These are phyloP conservation scores for Wallacemonas rigidus DNA, from an alignment of 208 protist species.

Conservation along the genomic window DNA sequence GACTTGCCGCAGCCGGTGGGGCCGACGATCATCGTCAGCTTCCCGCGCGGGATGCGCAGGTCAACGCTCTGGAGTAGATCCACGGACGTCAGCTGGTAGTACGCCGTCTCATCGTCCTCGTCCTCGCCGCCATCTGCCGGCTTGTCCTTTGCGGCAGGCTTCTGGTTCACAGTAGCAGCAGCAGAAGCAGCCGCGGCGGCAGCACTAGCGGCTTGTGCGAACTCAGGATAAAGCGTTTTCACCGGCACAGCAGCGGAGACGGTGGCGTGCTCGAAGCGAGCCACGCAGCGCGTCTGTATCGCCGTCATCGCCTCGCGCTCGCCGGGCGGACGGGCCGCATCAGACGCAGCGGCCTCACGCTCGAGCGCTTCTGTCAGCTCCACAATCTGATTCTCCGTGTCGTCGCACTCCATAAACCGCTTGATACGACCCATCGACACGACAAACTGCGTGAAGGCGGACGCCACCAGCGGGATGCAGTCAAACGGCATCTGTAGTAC, in stretches of 20 bases:
- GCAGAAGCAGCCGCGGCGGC: background rate
- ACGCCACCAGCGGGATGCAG: slow-evolving; percentile 73
- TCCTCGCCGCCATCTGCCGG: background rate
- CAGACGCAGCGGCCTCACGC: slow-evolving; percentile 70
- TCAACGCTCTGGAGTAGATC: slow-evolving; percentile 32
- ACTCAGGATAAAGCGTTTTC: background rate
- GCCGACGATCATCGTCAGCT: slow-evolving; percentile 54
- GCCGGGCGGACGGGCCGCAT: slow-evolving; percentile 61
- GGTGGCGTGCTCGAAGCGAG: slow-evolving; percentile 26
- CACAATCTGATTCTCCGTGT: slow-evolving; percentile 53
- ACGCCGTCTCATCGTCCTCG: background rate
- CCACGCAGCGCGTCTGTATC: slow-evolving; percentile 76
- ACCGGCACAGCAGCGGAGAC: background rate
- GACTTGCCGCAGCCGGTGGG: slow-evolving; percentile 58
- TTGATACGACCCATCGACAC: slow-evolving; percentile 73
- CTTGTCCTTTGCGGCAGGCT: no score
- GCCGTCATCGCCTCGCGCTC: slow-evolving; percentile 58
- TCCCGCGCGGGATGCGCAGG: slow-evolving; percentile 22
- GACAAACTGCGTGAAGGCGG: slow-evolving; percentile 50
- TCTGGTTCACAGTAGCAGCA: background rate
- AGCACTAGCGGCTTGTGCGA: background rate
- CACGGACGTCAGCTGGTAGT: background rate
- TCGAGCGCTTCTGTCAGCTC: slow-evolving; percentile 63
- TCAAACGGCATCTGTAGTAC: slow-evolving; percentile 75
- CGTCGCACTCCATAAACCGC: slow-evolving; percentile 66